Evolutionary conservation across 495 filamentous ascomycete species (phyloP), one percentile per base, ranked within the genome.

Genomic region (Xylaria castorea): DNA sequence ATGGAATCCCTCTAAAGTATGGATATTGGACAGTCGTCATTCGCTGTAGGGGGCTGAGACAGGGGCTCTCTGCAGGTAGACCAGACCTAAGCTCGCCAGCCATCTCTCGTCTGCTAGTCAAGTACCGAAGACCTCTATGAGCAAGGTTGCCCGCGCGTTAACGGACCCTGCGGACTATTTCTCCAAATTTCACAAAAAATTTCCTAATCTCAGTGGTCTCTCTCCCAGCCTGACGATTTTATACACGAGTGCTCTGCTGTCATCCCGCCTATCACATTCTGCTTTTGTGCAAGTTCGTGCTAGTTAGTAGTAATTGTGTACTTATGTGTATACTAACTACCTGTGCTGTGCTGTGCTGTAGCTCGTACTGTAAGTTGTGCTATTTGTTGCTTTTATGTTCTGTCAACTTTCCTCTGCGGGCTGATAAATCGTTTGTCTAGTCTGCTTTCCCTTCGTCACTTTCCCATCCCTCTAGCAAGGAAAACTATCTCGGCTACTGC

Each of bases 211-310:
- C 67, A 70, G 64, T 55, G 32, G 65, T 64, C 66, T 6, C 74
- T 32, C 3, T 50, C 72, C 77, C 77, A 76, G 75, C 77, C 75
- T 77, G 74, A 76, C 57, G 74, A 79, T 77, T 79, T 77, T 70
- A 75, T 73, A 72, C 66, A 68, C 66, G 18, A 63, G 12, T 66
- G 40, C 55, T 48, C 69, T 71, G 72, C 58, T 68, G 61, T 58
- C 66, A 38, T 46, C 9, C 27, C 68, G 77, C 75, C 71, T 53
- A 75, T 75, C 74, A 77, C 72, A 76, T 75, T 76, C 77, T 76
- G 69, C 67, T 76, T 78, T 78, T 74, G 76, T 78, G 73, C 76
- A 78, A 67, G 63, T 51, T 51, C 51, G 66, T 42, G 61, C 36
- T 42, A 46, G 36, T 14, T 42, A 46, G 36, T 14, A 46, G 61